Base-by-base conservation (phyloP, 352 stramenopile species). In the Globisporangium abappressorium region DNA sequence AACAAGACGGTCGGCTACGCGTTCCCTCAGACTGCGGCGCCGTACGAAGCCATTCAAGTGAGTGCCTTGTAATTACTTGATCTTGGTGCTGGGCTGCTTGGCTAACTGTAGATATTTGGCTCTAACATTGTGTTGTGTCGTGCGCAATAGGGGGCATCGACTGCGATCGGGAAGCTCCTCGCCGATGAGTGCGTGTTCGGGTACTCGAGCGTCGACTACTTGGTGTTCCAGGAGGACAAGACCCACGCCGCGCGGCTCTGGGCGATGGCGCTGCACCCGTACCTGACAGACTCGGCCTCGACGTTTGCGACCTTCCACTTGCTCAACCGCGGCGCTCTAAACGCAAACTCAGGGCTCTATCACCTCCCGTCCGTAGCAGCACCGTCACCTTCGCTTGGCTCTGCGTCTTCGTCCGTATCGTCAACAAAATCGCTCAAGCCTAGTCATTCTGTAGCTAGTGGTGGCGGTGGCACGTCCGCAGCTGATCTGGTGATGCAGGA, bases 121-220 rank as follows among this genome's bases (percentile, higher is more conserved):
- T 46, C 30, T 33, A 33, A 33, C 54, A 24, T 62, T n/a, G 3
- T 57, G 14, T 12, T 55, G 46, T 30, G n/a, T 18, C 34, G 15
- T 64, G 43, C 62, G 26, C 38, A 43, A 1, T 30, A 72, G 67
- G 67, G 86, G 15, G 86, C 84, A 12, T 73, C 84, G n/a, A 70
- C 60, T 18, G 84, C 84, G 11, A 74, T 94, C 28, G 84, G 75
- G 7, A 63, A 71, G 34, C 71, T 94, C 49, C 70, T 74, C 11
- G 57, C 68, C 0, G 70, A 76, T 0, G 68, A 85, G 26, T 69
- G 69, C 11, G 78, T 97, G 26, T 89, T 90, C 63, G 91, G 91
- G 26, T 93, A 97, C 70, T 76, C 81, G n/a, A 93, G 83, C 65
- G 69, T 97, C 9, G 84, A 97, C 62, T 91, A 89, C 59, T 66